phyloP scores from a whole-genome alignment of 1,284 basidiomycete genomes.

The Cerrena zonata region DNA sequence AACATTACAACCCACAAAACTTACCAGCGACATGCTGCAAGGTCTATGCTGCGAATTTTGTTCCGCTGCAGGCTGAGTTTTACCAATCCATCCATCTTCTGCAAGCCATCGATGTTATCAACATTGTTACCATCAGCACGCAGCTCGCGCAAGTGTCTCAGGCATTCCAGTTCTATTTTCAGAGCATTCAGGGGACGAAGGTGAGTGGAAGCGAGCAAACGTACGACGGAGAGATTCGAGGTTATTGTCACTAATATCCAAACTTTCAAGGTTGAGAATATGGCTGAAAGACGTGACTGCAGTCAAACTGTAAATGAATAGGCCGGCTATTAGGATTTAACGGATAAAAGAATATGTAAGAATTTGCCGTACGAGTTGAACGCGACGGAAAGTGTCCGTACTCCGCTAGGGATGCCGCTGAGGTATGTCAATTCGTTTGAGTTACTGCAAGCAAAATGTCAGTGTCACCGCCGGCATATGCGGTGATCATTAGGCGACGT shows the following conservation, averaged over 20 bases:
- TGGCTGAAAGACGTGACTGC: conserved; percentile 86
- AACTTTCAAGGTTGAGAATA: conserved; percentile 76
- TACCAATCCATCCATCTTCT: conserved; percentile 72
- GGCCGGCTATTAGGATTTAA: background rate
- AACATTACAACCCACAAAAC: conserved; percentile 23
- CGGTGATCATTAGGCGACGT: conserved; percentile 3
- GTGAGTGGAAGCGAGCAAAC: conserved; percentile 29
- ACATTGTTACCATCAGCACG: conserved; percentile 84
- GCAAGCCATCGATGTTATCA: conserved; percentile 70
- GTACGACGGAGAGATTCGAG: conserved; percentile 81
- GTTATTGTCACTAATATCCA: conserved; percentile 89
- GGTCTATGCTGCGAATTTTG: conserved; percentile 59
- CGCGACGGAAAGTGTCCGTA: conserved; percentile 78
- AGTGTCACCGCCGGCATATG: conserved; percentile 15
- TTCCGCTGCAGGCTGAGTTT: conserved; percentile 84
- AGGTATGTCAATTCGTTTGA: conserved; percentile 80
- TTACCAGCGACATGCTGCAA: conserved; percentile 65
- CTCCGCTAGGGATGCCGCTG: conserved; percentile 73
- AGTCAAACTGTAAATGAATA: conserved; percentile 44
- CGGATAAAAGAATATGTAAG: conserved; percentile 1
- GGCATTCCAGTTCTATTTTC: conserved; percentile 69
- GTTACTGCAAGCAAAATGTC: conserved; percentile 47
- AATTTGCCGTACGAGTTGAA: conserved; percentile 56
- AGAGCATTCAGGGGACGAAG: conserved; percentile 9
- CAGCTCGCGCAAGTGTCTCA: conserved; percentile 83